phyloP scores from a whole-genome alignment of 2,329 filamentous ascomycete genomes.

The Aquanectria penicillioides region DNA sequence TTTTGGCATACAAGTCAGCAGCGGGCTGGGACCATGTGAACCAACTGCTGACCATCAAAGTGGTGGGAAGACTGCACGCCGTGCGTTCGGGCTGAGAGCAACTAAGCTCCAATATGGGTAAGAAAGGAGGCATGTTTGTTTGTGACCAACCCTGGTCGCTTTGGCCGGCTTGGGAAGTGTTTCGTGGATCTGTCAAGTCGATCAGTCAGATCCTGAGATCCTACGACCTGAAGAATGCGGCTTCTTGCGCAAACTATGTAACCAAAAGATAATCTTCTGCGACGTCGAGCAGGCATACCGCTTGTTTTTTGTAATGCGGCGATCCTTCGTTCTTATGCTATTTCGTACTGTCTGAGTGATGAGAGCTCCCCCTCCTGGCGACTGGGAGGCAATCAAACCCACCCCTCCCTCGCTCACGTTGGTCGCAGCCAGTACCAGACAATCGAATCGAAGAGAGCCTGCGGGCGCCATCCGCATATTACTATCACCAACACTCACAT shows the following conservation, averaged over 20 bases:
- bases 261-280: not conserved
- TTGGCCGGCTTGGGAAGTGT: constrained; percentile 13
- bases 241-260: constrained; percentile 10
- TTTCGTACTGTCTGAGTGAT: constrained; percentile 14
- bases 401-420: constrained; percentile 12
- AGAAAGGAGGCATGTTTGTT: constrained; percentile 11
- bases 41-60: constrained; percentile 16
- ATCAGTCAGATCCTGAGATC: constrained; percentile 26
- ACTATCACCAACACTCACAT: constrained; percentile 36
- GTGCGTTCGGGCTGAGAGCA: constrained; percentile 21
- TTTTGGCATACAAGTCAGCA: not conserved
- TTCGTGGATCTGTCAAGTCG: constrained; percentile 30
- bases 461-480: constrained; percentile 30
- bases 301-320: not conserved
- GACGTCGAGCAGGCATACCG: not conserved
- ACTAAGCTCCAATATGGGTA: constrained; percentile 17
- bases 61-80: constrained; percentile 18
- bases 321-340: constrained; percentile 6
- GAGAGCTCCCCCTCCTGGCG: constrained; percentile 12
- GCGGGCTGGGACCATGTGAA: constrained; percentile 22
- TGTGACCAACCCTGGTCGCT: constrained; percentile 20
- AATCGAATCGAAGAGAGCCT: constrained; percentile 31
- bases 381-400: constrained; percentile 30
- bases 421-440: constrained; percentile 23
- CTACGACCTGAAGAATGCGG: constrained; percentile 9